A percentile compares a stretch with the other conserved stretches of the same genome.
phyloP scores from a whole-genome alignment of 768 basidiomycete genomes.

The Termitomyces sp. region DNA sequence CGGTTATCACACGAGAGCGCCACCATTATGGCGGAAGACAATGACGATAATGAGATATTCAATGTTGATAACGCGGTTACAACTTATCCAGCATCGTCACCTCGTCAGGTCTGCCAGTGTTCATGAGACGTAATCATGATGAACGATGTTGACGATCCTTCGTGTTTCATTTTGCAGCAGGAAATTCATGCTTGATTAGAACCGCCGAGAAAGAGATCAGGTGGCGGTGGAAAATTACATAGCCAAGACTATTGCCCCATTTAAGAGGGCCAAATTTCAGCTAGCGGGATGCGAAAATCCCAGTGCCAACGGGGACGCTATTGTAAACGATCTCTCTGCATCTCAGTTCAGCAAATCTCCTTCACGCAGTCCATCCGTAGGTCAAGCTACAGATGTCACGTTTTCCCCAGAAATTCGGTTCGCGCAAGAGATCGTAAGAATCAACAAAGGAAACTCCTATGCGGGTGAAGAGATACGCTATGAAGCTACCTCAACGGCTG shows the following conservation, averaged over 20 bases:
- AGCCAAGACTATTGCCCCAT: background rate
- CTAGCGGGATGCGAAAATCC: too few relatives aligned
- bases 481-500: background rate
- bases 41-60: background rate
- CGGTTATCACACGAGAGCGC: background rate
- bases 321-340: background rate
- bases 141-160: background rate
- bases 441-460: background rate
- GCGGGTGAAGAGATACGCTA: background rate
- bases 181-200: background rate
- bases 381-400: background rate
- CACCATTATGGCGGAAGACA: background rate
- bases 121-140: background rate
- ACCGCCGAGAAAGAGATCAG: background rate
- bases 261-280: background rate
- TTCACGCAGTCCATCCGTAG: background rate
- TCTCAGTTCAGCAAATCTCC: background rate
- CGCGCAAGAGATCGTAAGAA: background rate
- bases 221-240: background rate
- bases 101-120: background rate
- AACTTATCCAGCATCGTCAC: background rate
- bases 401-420: background rate
- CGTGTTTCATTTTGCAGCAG: background rate
- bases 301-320: too few relatives aligned
- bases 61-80: background rate